Base-by-base conservation (phyloP, 495 filamentous ascomycete genomes). In the Sabuloglossum arenarium region DNA sequence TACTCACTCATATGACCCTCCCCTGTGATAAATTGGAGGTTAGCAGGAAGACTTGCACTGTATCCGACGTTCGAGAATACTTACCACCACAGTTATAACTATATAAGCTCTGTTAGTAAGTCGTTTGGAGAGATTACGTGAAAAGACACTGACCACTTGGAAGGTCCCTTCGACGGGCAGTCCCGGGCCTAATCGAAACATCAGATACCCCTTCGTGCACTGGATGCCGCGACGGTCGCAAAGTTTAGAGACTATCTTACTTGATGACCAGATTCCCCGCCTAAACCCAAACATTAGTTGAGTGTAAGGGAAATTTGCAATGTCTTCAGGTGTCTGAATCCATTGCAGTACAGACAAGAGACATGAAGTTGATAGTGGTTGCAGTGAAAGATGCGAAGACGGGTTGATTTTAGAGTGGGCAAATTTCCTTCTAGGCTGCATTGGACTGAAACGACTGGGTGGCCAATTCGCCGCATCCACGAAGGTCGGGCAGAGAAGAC, bases 1-100 rank as follows among this genome's bases (percentile, higher is more conserved):
- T 76, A 86, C 84, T 90, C 69, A 87, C 84, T 90, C 69, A 97
- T 81, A 68, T 97, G 91, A 57, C 91, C 91, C 71, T 86, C 80
- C 67, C 79, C 77, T 79, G 60, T 43, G 54, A 19, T 4, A 27
- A 51, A 51, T 9, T 29, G 21, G 47, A 51, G 4, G 24, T 51
- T 51, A 51, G 47, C 28, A 51, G 16, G 24, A 29, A 32, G 53
- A 37, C 10, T 5, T 6, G 12, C 16, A 37, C 23, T 54, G 29
- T 27, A 21, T 23, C 21, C 16, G 39, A 3, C 39, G 12, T 43
- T 43, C 10, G 14, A 12, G 30, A 16, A 11, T 23, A 43, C 37
- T 3, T 37, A 43, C 53, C 53, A 39, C 47, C 47, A 51, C 47
- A 51, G 28, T 51, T 43, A 39, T 28, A 51, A 23, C 47, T 51